phyloP scores from a whole-genome alignment of 495 filamentous ascomycete genomes.

The Recurvomyces mirabilis region DNA sequence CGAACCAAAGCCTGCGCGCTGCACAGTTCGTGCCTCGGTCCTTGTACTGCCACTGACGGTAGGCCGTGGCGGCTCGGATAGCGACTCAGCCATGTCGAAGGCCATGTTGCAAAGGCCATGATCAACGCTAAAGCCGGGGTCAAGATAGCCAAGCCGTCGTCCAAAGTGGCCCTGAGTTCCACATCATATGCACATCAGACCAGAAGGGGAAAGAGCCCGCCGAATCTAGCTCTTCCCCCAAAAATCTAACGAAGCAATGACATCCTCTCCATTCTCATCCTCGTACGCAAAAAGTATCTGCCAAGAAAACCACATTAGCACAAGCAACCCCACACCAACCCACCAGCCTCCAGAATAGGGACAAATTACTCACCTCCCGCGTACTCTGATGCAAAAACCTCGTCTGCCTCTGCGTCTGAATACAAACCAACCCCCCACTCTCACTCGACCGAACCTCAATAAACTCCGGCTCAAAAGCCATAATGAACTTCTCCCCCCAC shows the following conservation, averaged over 20 bases:
- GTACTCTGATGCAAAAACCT: conserved; percentile 94
- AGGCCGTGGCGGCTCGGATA: too few species aligned
- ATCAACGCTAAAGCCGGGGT: too few species aligned
- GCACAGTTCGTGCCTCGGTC: too few species aligned
- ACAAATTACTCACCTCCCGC: conserved; percentile 63
- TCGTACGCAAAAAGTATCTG: conserved; percentile 97
- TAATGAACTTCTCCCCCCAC: conserved; percentile 76
- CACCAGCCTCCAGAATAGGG: background rate
- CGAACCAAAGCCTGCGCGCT: too few species aligned
- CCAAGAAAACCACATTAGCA: conserved; percentile 20
- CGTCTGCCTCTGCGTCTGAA: conserved; percentile 89
- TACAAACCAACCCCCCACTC: conserved; percentile 78
- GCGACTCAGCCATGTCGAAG: too few species aligned
- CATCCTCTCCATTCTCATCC: conserved; percentile 83
- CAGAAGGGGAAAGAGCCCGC: too few species aligned
- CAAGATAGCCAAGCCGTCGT: too few species aligned
- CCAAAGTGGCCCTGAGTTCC: too few species aligned
- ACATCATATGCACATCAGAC: too few species aligned
- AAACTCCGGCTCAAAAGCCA: conserved; percentile 98
- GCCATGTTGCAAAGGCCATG: too few species aligned
- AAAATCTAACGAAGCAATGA: conserved; percentile 93
- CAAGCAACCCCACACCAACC: background rate
- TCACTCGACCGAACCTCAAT: conserved; percentile 94
- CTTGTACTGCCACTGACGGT: too few species aligned
- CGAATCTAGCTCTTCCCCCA: conserved; percentile 53